Base-by-base conservation (phyloP, 139 green algal genomes). In the Chlamydomonas sp. region DNA sequence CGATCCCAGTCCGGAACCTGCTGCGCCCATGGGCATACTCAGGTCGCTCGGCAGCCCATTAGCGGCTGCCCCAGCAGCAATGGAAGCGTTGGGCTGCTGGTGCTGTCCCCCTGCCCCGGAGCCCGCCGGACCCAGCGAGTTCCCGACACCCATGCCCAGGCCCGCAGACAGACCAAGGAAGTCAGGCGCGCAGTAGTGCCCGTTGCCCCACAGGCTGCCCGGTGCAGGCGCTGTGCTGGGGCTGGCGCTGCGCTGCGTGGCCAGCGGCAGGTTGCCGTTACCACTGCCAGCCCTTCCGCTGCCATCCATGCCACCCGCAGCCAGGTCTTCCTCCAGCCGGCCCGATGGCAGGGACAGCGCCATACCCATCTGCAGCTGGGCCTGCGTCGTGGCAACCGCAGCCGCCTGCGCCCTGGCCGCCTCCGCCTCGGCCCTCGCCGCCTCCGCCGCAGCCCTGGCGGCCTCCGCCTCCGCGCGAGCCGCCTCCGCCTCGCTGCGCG, bases 141-240 rank as follows among this genome's bases (percentile, higher is more conserved):
- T n/a, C n/a, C n/a, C n/a, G n/a, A n/a, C n/a, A n/a, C n/a, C n/a
- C n/a, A n/a, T n/a, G n/a, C n/a, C 17, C 18, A 18, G 82, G 12
- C 60, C 73, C 31, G 75, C 62, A 5, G 62, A 14, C 0, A 88
- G 83, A 14, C 83, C 83, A 31, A 88, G 74, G 63, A 88, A 88
- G 31, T 88, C 83, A 10, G 83, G 83, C 15, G 83, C 83, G 73
- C 83, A 82, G 31, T 81, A 88, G 63, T 88, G 83, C 18, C 83
- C 83, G 63, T 88, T 88, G 17, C 73, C 74, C 73, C 73, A 88
- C 15, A 81, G 16, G 73, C 73, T 88, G 73, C 73, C n/a, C 66
- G 66, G 66, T 71, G 66, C 66, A 7, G 80, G 57, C 61, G 63
- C 78, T 3, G 78, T 31, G 18, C 57, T 79, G 18, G 63, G 60